Conservation (phyloP, 495 filamentous ascomycete species). For the Lophiostoma macrostomum region DNA sequence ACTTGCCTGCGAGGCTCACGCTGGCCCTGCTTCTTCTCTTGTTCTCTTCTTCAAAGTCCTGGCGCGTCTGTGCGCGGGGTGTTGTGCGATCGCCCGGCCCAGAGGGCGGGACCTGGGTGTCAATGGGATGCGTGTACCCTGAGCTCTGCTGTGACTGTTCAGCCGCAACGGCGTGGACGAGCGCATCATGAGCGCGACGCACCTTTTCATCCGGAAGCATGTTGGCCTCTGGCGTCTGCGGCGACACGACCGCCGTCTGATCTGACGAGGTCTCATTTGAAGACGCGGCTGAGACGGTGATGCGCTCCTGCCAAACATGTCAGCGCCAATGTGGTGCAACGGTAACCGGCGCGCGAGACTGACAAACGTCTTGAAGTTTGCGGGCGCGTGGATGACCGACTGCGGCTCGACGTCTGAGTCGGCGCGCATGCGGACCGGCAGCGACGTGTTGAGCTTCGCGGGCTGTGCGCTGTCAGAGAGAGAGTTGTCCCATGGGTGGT, state of each 20-base stretch:
- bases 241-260: slow-evolving; percentile 33
- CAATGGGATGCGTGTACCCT: slow-evolving; percentile 32
- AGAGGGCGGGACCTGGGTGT: slow-evolving; percentile 62
- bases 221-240: slow-evolving; percentile 30
- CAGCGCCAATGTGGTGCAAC: slow-evolving; percentile 23
- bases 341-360: slow-evolving; percentile 42
- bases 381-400: slow-evolving; percentile 84
- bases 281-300: neutral
- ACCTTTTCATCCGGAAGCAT: slow-evolving; percentile 36
- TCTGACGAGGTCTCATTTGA: slow-evolving; percentile 35
- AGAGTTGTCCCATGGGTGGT: neutral
- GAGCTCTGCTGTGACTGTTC: slow-evolving; percentile 18
- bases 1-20: slow-evolving; percentile 68
- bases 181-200: slow-evolving; percentile 10
- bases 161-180: slow-evolving; percentile 10
- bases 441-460: slow-evolving; percentile 57
- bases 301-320: slow-evolving; percentile 19
- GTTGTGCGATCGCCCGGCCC: slow-evolving; percentile 69
- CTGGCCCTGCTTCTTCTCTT: slow-evolving; percentile 47
- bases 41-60: slow-evolving; percentile 59
- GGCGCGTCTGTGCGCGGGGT: slow-evolving; percentile 75
- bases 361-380: slow-evolving; percentile 76
- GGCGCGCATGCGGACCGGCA: slow-evolving; percentile 50
- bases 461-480: slow-evolving; percentile 45
- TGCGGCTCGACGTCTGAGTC: slow-evolving; percentile 69